Evolutionary conservation across 2,329 filamentous ascomycete genomes (phyloP).

Genomic region (Fusarium sambucinum): DNA sequence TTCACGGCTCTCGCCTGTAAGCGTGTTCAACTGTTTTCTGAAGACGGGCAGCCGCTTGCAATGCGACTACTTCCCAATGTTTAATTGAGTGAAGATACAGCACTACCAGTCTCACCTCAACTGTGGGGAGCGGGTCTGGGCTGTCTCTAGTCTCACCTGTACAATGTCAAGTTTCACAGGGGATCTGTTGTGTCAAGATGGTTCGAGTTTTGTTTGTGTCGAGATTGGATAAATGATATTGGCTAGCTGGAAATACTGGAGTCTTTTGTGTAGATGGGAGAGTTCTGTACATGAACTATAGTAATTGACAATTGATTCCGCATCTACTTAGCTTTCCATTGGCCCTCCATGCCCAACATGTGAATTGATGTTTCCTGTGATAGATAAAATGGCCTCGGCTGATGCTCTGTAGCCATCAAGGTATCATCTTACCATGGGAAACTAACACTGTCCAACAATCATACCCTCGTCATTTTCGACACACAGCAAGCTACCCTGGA

Average conservation of each 20-base stretch:
- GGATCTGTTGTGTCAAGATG: slow-evolving; percentile 45
- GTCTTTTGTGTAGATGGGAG: slow-evolving; percentile 58
- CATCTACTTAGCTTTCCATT: slow-evolving; percentile 36
- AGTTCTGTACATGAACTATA: slow-evolving; percentile 58
- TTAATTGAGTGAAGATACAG: slow-evolving; percentile 31
- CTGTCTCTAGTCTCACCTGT: slow-evolving; percentile 36
- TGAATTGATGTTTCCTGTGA: neutral
- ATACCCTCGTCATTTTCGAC: neutral
- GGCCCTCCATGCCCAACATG: fast-evolving
- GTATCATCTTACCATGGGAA: neutral
- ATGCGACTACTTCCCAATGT: slow-evolving; percentile 41
- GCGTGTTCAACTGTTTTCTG: slow-evolving; percentile 40
- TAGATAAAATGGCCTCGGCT: neutral
- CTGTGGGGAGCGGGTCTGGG: slow-evolving; percentile 26
- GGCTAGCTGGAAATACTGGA: slow-evolving; percentile 53
- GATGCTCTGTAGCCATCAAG: neutral
- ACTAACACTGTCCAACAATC: neutral
- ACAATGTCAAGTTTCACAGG: slow-evolving; percentile 36
- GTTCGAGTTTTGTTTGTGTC: slow-evolving; percentile 46
- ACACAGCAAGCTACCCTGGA: neutral
- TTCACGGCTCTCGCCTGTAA: slow-evolving; percentile 82
- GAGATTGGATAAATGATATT: slow-evolving; percentile 52
- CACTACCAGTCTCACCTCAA: slow-evolving; percentile 34
- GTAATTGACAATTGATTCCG: slow-evolving; percentile 52
- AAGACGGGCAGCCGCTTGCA: slow-evolving; percentile 40